Evolutionary conservation across 2,329 filamentous ascomycete genomes (phyloP).

Genomic region (Bipolaris gigantea): DNA sequence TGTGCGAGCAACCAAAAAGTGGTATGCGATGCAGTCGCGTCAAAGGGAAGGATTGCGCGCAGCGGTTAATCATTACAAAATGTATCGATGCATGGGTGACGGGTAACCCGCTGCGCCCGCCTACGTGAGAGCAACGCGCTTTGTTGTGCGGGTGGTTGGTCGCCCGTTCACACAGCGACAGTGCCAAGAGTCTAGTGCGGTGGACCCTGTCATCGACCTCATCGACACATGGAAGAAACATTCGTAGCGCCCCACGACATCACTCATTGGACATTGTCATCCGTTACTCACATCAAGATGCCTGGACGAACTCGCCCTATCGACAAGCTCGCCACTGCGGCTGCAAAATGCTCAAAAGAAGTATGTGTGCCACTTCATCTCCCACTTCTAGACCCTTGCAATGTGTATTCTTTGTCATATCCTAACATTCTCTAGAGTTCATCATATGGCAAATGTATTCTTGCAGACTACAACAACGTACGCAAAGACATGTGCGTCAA

Average conservation of each 20-base stretch:
- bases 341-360: slow-evolving; percentile 67
- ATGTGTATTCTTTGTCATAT: neutral
- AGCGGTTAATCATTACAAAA: slow-evolving; percentile 32
- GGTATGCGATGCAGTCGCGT: slow-evolving; percentile 4
- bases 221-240: slow-evolving; percentile 2
- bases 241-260: no score
- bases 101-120: slow-evolving; percentile 8
- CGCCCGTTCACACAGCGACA: slow-evolving; percentile 17
- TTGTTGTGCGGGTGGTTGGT: slow-evolving; percentile 32
- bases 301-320: slow-evolving; percentile 60
- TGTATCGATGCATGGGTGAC: slow-evolving; percentile 18
- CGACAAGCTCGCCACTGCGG: slow-evolving; percentile 68
- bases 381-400: neutral
- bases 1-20: slow-evolving; percentile 6
- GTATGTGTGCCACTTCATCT: slow-evolving; percentile 46
- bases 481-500: slow-evolving; percentile 86
- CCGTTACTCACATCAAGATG: slow-evolving; percentile 21
- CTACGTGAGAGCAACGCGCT: slow-evolving; percentile 27
- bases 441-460: slow-evolving; percentile 87
- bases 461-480: slow-evolving; percentile 85
- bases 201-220: slow-evolving; percentile 14
- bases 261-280: no score
- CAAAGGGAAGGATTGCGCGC: slow-evolving; percentile 7
- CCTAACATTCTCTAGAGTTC: slow-evolving; percentile 62
- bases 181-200: slow-evolving; percentile 23